phyloP scores from a whole-genome alignment of 2,329 filamentous ascomycete genomes.

The Sarocladium oryzae region DNA sequence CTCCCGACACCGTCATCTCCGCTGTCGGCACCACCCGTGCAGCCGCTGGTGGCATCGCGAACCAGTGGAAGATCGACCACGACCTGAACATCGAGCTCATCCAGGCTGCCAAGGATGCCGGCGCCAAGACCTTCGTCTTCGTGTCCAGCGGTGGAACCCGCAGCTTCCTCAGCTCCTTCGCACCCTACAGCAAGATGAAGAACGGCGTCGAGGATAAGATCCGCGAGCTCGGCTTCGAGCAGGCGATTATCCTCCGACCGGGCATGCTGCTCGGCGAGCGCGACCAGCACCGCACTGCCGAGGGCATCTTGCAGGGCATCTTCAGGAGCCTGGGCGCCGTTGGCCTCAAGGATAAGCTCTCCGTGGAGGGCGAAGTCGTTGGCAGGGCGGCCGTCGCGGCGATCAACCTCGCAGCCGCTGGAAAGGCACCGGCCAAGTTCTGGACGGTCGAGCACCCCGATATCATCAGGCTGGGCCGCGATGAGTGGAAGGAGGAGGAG shows the following conservation, averaged over 20 bases:
- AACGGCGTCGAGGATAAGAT: slow-evolving; percentile 77
- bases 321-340: slow-evolving; percentile 48
- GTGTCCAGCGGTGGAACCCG: slow-evolving; percentile 54
- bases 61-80: slow-evolving; percentile 83
- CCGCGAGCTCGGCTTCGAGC: slow-evolving; percentile 65
- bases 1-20: slow-evolving; percentile 64
- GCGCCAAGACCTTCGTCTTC: slow-evolving; percentile 69
- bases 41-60: slow-evolving; percentile 66
- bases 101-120: slow-evolving; percentile 64
- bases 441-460: slow-evolving; percentile 57
- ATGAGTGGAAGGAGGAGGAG: slow-evolving; percentile 40
- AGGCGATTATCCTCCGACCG: slow-evolving; percentile 67
- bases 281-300: slow-evolving; percentile 51
- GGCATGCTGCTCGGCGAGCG: slow-evolving; percentile 70
- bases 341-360: slow-evolving; percentile 57
- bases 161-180: slow-evolving; percentile 31
- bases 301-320: slow-evolving; percentile 49
- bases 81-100: slow-evolving; percentile 79
- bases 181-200: slow-evolving; percentile 67
- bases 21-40: slow-evolving; percentile 74
- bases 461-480: slow-evolving; percentile 60
- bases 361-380: slow-evolving; percentile 70
- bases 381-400: slow-evolving; percentile 59
- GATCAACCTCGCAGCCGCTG: slow-evolving; percentile 49
- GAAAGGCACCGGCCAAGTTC: slow-evolving; percentile 51